Base-by-base conservation (phyloP, 2,329 filamentous ascomycete species). In the Sclerotinia spermophila region DNA sequence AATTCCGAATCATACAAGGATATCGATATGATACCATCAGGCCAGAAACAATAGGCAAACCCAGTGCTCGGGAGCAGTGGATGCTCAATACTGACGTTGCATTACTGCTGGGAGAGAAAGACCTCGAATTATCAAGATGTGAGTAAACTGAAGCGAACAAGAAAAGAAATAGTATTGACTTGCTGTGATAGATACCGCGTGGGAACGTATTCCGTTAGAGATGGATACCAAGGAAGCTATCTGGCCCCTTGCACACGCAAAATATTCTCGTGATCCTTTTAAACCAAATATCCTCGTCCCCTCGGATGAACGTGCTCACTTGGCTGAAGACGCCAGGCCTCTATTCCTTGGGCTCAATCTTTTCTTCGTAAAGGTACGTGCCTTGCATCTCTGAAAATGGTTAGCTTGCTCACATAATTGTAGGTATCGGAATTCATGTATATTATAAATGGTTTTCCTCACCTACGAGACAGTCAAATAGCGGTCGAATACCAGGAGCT, bases 1-100 rank as follows among this genome's bases (percentile, higher is more conserved):
- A 84, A 58, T 89, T 90, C 77, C 82, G 82, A 72, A 82, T 80
- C 61, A 85, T 89, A 72, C 84, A 87, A 74, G 88, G 88, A 24
- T 86, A 89, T 62, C 86, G 89, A 33, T 90, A 87, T 76, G 88
- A 90, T 78, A 90, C 87, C 5, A 88, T 90, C 70, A 83, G 83
- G 21, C 83, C 84, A 5, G 82, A 83, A 42, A 81, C 84, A 21
- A 86, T 84, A 8, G 84, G 85, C 11, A 86, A 84, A 17, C 75
- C 83, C 2, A 84, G 84, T 61, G 88, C 87, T n/a, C 84, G 87
- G 65, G 88, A 90, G 74, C 87, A 88, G 74, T 91, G 89, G 88
- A 79, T 90, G 69, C 83, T 90, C 65, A 91, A 90, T 75, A 87
- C 86, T 4, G 86, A 90, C 70, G 87, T 86, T 65, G 88, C 89